Base-by-base conservation (phyloP, 2,329 filamentous ascomycete genomes). In the Aspergillus proliferans region DNA sequence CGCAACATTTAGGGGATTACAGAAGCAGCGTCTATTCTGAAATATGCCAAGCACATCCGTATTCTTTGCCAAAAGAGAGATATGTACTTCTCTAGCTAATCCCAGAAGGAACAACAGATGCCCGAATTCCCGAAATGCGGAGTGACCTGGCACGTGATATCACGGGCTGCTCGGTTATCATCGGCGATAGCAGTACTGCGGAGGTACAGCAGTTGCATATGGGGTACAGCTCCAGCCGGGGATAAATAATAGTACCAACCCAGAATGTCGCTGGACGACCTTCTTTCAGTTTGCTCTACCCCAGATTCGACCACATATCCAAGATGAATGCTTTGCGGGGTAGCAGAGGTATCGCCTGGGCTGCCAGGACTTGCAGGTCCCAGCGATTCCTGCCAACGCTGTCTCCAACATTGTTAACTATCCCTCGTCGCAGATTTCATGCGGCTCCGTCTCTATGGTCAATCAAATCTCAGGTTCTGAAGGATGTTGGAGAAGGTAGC, bases 401-500 rank as follows among this genome's bases (percentile, higher is more conserved):
- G 48, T 58, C 53, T 46, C 54, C 58, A 47, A 49, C 58, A 36
- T 49, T 52, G 48, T 56, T 55, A 36, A 19, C 41, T 3, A 45
- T 56, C 30, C 47, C 59, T 48, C 62, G 61, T 46, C 66, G 69
- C 26, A 56, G 48, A 28, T 72, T 73, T 49, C 69, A 72, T 44
- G 60, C 58, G 43, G 60, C 61, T 15, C 52, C 66, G 8, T 53
- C 61, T 41, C 56, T 69, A 43, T 67, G 58, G 61, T 68, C 62
- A 2, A 60, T 68, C 3, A 63, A 61, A 41, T 72, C 70, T 33
- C 70, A 73, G 51, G 55, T 72, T 19, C 46, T 73, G 38, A 72
- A 72, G 45, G 70, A 72, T 58, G 70, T 72, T 41, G 70, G 70
- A 18, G 70, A 72, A 58, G 70, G 70, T 72, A 53, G 46, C 61